Evolutionary conservation across 805 yeast species (phyloP), one percentile per base, ranked within the genome.

Genomic region (Candida sithepensis): DNA sequence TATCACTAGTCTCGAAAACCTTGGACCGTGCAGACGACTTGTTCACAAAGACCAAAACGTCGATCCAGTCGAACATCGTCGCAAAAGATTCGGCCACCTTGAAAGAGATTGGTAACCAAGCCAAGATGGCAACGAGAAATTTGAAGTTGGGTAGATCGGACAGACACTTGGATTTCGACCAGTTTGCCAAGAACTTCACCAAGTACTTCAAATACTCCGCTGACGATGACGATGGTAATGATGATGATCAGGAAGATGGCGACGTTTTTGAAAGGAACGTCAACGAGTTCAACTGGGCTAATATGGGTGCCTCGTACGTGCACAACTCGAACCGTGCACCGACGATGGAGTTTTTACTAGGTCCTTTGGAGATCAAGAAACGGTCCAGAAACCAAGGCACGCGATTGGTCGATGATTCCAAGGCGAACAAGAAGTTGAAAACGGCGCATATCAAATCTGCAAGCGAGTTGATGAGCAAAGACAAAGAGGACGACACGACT

Each of bases 61-160:
- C 70, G 4, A 59, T 64, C 12, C 58, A 61, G 42, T 58, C 67
- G 2, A 74, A 70, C 51, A 55, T 75, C 9, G 71, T 76, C 26
- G 86, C 88, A 0, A 74, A 77, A 47, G 95, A 86, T 63, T 74
- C 92, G 1, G 79, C 79, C 46, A 81, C 85, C 4, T 71, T 86
- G 54, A 69, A 72, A 26, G 81, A 75, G 49, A 75, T 84, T 10
- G 76, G 87, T 33, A 77, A 76, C 48, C 73, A 84, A 56, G 83
- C 88, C 12, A 81, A 83, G 36, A 66, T 81, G 20, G 85, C 85
- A 40, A 80, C 86, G 2, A 71, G 79, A 43, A 82, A 80, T 63
- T 56, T 84, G 53, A 78, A 77, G 45, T 66, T 84, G 43, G 88
- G 84, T 3, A 75, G 76, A 42, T 68, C 76, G 3, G 81, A 77